phyloP scores from a whole-genome alignment of 164 flowering plant species.

The Litsea cubeba region DNA sequence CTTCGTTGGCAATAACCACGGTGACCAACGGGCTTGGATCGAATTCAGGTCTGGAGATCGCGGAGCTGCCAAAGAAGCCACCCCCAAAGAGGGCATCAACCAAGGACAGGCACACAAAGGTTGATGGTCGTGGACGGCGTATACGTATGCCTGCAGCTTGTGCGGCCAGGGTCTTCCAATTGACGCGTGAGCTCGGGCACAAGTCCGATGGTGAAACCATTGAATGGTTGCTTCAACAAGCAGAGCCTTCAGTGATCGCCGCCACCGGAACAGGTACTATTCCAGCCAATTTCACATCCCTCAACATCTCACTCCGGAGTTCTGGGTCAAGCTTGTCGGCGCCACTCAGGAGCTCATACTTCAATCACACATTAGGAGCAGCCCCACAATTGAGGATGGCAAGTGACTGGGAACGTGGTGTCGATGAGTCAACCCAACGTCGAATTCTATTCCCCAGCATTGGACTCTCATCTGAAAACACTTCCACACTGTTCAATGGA shows the following conservation, averaged over 20 bases:
- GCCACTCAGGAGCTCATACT: constrained; percentile 36
- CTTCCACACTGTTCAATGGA: constrained; percentile 17
- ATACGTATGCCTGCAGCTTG: constrained; percentile 86
- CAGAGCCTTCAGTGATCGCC: constrained; percentile 79
- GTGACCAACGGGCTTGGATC: constrained; percentile 16
- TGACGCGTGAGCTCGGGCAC: constrained; percentile 69
- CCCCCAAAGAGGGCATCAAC: constrained; percentile 58
- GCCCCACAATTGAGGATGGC: constrained; percentile 30
- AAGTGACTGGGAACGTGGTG: constrained; percentile 33
- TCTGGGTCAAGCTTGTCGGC: constrained; percentile 57
- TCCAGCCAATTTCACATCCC: constrained; percentile 77
- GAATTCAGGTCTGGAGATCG: constrained; percentile 5
- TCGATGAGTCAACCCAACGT: constrained; percentile 10
- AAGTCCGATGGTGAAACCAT: constrained; percentile 81
- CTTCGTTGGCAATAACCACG: constrained; percentile 16
- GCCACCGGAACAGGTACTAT: constrained; percentile 92
- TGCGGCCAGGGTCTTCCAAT: constrained; percentile 77
- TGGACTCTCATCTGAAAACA: constrained; percentile 23
- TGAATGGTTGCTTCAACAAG: constrained; percentile 79
- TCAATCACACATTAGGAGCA: constrained; percentile 24
- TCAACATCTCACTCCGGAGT: constrained; percentile 68
- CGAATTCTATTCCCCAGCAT: constrained; percentile 27
- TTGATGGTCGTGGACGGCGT: constrained; percentile 79
- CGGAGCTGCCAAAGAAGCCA: constrained; percentile 34
- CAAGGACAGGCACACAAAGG: constrained; percentile 78